Base-by-base conservation (phyloP, 805 yeast species). In the Danielozyma ontarioensis region DNA sequence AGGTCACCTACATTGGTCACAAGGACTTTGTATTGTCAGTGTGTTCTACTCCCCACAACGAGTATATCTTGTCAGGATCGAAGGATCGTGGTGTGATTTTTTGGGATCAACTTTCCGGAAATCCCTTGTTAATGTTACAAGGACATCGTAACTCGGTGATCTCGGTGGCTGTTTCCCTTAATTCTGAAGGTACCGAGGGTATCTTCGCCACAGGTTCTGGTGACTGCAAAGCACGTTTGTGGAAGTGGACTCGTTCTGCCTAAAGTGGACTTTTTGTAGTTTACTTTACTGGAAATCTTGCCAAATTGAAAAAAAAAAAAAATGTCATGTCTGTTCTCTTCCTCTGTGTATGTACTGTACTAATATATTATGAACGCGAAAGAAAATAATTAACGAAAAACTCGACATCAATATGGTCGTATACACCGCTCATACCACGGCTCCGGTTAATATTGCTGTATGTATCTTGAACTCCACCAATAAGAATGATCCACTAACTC, bases 181-280 rank as follows among this genome's bases (percentile, higher is more conserved):
- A 78, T 41, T 80, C 86, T 41, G 71, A 74, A 40, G 83, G 81
- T 31, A 74, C 74, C 41, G 80, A 77, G 44, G 90, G 94, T 31
- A 80, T 86, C 49, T 93, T 90, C 69, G 97, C 97, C 35, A 89
- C 97, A 11, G 97, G 97, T 36, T 76, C 87, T 62, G 98, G 97
- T 58, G 97, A 90, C 64, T 90, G 95, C 62, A 85, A 89, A 57
- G 97, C 97, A 26, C 78, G 96, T 62, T 84, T 90, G 53, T 90
- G 98, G 98, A 77, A 83, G 59, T 87, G 87, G 83, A 78, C 77
- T 48, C 72, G 69, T n/a, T 22, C 14, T 5, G 12, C 12, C 13
- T 13, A 25, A 15, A 25, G 27, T 13, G 27, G 13, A n/a, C n/a
- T 25, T 15, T 25, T 15, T 7, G 13, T 13, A 15, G 29, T 16